Percentiles rank a stretch among this genome's conserved stretches.
Conservation (phyloP, 352 stramenopile species). For the Phytopythium litorale region DNA sequence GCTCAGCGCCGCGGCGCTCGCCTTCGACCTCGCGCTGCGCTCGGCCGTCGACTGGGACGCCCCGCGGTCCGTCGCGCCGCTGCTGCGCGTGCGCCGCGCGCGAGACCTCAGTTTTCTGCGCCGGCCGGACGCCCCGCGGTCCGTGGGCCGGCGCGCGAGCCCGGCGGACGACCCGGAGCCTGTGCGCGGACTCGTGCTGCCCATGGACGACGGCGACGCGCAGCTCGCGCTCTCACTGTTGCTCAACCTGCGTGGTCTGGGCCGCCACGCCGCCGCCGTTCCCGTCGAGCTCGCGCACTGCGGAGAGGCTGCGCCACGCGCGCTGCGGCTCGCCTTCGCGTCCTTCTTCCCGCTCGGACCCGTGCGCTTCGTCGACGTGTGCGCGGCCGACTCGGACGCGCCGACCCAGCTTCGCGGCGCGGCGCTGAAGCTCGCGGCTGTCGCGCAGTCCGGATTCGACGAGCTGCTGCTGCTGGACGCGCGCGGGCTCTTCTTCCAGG, state of each 20-base stretch:
- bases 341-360: background rate
- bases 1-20: slow-evolving; percentile 1
- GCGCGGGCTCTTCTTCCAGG: slow-evolving; percentile 37
- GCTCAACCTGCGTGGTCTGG: slow-evolving; percentile 32
- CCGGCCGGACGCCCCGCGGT: slow-evolving; percentile 4
- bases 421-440: background rate
- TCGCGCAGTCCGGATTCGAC: slow-evolving; percentile 44
- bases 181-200: slow-evolving; percentile 41
- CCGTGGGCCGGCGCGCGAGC: too few species aligned
- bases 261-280: slow-evolving; percentile 20
- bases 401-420: slow-evolving; percentile 24
- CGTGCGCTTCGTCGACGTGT: slow-evolving; percentile 3
- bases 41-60: slow-evolving; percentile 14
- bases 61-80: slow-evolving; percentile 10
- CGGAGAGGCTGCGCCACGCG: slow-evolving; percentile 17
- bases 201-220: slow-evolving; percentile 42
- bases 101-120: slow-evolving; percentile 14
- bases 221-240: slow-evolving; percentile 42
- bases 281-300: slow-evolving; percentile 55
- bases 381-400: slow-evolving; percentile 15
- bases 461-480: slow-evolving; percentile 53
- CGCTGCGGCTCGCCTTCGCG: background rate
- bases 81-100: slow-evolving; percentile 10
- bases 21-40: slow-evolving; percentile 10
- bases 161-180: background rate